Conservation (phyloP, 345 rosid genomes). For the Turritis glabra region DNA sequence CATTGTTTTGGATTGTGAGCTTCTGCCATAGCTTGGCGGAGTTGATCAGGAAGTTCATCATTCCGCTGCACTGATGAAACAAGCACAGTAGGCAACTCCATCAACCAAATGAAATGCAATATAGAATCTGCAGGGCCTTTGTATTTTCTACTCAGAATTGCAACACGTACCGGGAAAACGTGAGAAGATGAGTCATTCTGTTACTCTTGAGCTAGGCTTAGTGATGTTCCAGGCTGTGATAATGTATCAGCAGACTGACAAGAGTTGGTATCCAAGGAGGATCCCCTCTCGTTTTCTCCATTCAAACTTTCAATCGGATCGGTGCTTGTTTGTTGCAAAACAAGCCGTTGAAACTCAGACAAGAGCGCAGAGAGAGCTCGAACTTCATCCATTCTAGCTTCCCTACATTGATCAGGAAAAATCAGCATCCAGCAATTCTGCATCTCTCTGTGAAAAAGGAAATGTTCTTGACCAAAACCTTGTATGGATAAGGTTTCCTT, state of each 20-base stretch:
- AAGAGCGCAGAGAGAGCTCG: conserved; percentile 36
- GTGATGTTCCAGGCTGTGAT: neutral
- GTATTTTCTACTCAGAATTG: neutral
- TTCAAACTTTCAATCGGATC: conserved; percentile 19
- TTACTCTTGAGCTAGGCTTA: conserved; percentile 29
- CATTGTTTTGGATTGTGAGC: conserved; percentile 55
- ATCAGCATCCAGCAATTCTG: conserved; percentile 16
- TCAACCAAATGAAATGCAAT: conserved; percentile 2
- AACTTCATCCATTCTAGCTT: conserved; percentile 40
- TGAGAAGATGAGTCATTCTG: conserved; percentile 47
- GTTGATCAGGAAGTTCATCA: conserved; percentile 51
- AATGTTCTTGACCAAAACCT: conserved; percentile 46
- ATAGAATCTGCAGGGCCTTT: neutral
- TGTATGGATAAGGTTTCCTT: conserved; percentile 53
- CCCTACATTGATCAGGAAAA: conserved; percentile 43
- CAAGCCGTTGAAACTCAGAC: conserved; percentile 45
- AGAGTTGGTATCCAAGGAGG: conserved; percentile 20
- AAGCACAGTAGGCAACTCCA: conserved; percentile 26
- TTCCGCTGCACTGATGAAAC: conserved; percentile 51
- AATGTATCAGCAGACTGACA: conserved; percentile 2
- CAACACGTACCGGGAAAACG: conserved; percentile 53
- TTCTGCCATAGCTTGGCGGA: conserved; percentile 55
- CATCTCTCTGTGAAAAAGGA: neutral
- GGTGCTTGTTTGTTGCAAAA: conserved; percentile 20
- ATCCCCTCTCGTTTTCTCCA: conserved; percentile 34